Base-by-base conservation (phyloP, 192 early-diverging fungal species). In the Entophlyctis luteolus region DNA sequence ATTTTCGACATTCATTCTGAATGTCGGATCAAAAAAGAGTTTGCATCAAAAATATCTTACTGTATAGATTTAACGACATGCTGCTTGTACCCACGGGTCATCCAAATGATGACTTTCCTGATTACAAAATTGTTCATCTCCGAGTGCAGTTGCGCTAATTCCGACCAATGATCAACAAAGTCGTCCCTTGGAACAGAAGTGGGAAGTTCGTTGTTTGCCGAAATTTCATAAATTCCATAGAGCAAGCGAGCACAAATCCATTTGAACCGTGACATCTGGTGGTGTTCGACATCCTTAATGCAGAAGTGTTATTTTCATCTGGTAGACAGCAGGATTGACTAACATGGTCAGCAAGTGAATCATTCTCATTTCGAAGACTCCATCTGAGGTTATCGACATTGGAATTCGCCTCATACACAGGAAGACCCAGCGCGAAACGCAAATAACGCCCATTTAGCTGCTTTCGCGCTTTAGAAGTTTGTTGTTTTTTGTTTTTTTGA, bases 1-100 rank as follows among this genome's bases (percentile, higher is more conserved):
- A 46, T 63, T 63, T 5, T 63, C 60, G 18, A 48, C 60, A 33
- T 63, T 63, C 16, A 63, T 63, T 34, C 60, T 63, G 47, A 8
- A 63, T 4, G 38, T 2, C 3, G 12, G 48, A 49, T 23, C n/a
- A 20, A 37, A 18, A 16, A 29, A 57, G 58, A n/a, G 1, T 12
- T 5, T 3, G 36, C 16, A 38, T 46, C 10, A 46, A 39, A 31
- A 46, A 1, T 23, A 60, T n/a, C 42, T 27, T 18, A 49, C 47
- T 45, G 47, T 6, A 63, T 48, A 33, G 60, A 63, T 37, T 63
- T 63, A 10, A 63, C 60, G 20, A 63, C 60, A 49, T 29, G 50
- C 12, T 18, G 10, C 29, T 63, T 48, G 31, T 63, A 63, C 8
- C 31, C 47, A 22, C 32, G 2, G n/a, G 48, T 48, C 8, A 63